Evolutionary conservation across 768 basidiomycete species (phyloP).

Genomic region (Pilatotrama ljubarskyi): DNA sequence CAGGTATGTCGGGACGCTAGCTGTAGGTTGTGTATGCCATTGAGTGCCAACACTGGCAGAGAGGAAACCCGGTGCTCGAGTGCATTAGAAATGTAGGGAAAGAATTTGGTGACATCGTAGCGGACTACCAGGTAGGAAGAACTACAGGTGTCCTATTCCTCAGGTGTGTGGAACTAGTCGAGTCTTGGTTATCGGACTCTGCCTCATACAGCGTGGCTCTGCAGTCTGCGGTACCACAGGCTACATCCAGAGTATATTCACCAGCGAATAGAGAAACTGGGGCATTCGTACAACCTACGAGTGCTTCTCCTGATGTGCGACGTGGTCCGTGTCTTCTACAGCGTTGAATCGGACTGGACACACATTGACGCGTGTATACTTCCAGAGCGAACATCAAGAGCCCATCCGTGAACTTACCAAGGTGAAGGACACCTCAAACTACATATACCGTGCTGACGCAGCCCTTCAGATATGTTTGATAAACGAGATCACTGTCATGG

Average conservation of each 20-base stretch:
- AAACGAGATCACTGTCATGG: conserved; percentile 90
- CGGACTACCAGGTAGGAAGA: conserved; percentile 94
- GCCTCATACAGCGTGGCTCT: neutral
- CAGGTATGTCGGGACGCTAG: conserved; percentile 23
- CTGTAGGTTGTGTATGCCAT: neutral
- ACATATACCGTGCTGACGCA: neutral
- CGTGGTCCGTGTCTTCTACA: conserved; percentile 59
- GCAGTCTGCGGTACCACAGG: conserved; percentile 91
- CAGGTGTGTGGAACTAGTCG: conserved; percentile 51
- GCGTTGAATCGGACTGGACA: neutral
- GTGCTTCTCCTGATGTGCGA: conserved; percentile 90
- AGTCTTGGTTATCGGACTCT: neutral
- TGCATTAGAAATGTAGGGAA: conserved; percentile 86
- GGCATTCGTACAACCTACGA: conserved; percentile 76
- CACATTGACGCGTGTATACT: neutral
- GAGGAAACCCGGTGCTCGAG: conserved; percentile 88
- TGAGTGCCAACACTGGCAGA: conserved; percentile 40
- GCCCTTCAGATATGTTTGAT: conserved; percentile 72
- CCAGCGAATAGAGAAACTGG: conserved; percentile 84
- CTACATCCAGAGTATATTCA: conserved; percentile 98
- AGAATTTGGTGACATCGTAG: conserved; percentile 91
- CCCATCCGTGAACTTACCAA: conserved; percentile 92
- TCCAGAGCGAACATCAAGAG: conserved; percentile 88
- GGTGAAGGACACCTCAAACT: conserved; percentile 36
- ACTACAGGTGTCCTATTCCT: conserved; percentile 92